Base-by-base conservation (phyloP, 441 rosid species). In the Euphorbia celastroides region DNA sequence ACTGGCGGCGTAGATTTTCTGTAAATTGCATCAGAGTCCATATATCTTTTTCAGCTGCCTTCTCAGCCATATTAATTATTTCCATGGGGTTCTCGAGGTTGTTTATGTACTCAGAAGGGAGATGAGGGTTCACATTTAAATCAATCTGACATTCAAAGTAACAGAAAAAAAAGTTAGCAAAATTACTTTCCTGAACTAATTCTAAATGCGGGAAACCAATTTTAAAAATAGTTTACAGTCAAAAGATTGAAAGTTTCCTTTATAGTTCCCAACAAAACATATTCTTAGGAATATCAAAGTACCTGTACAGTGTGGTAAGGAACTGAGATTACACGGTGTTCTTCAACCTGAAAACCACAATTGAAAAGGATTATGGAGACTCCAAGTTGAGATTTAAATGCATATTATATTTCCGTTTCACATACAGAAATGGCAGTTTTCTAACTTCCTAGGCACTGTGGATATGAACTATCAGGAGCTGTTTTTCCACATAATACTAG, bases 11-110 rank as follows among this genome's bases (percentile, higher is more conserved):
- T 60, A 94, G 82, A 77, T 80, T 81, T 79, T 91, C 97, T 25
- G 96, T 86, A 79, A 85, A 94, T 71, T 94, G 97, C 90, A 89
- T 85, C 77, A 92, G 84, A 72, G 84, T 81, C 96, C 96, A 91
- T 23, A 81, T 78, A 74, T 86, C 89, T 75, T 82, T 85, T 79
- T 86, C 90, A 20, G 97, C 97, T 72, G 97, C 99, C 77, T 79
- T 86, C 79, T 94, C 92, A 55, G 96, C 99, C 64, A 83, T 88
- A 67, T 68, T 77, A 51, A 91, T 86, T 60, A 88, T 80, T 76
- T 89, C 94, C 96, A 91, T 84, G 27, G 99, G 99, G 75, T 94
- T 91, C 66, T 89, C 97, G 76, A 89, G 80, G 75, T 85, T 70
- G 75, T 91, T 91, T 79, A 94, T 88, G 85, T 94, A 94, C 79